These are phyloP conservation scores for Digitaria exilis DNA, from an alignment of 202 grass and related monocot genomes.

Conservation along the genomic window DNA sequence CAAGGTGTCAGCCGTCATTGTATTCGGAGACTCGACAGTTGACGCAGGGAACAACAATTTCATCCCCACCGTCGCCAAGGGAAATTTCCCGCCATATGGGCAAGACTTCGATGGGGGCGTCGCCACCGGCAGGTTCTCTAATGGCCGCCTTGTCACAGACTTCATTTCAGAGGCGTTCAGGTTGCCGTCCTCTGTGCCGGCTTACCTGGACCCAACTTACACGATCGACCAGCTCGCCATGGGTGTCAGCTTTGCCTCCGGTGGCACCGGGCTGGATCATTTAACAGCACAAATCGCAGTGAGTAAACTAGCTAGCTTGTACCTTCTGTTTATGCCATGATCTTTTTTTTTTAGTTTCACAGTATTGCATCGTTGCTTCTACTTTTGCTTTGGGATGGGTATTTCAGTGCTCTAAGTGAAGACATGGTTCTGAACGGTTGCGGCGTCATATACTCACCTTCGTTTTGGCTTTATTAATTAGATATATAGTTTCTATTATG, in stretches of 20 bases:
- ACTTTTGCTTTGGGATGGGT: too few relatives aligned
- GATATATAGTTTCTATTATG: too few relatives aligned
- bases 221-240: constrained; percentile 55
- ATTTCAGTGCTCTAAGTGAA: too few relatives aligned
- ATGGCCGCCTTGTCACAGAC: constrained; percentile 64
- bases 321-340: neutral
- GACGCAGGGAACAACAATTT: constrained; percentile 78
- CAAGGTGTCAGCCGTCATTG: constrained; percentile 64
- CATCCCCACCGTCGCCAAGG: constrained; percentile 51
- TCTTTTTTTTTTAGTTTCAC: too few relatives aligned
- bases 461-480: too few relatives aligned
- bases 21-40: constrained; percentile 85
- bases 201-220: constrained; percentile 69
- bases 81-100: constrained; percentile 71
- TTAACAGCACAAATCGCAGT: constrained; percentile 47
- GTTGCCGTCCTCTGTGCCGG: constrained; percentile 54
- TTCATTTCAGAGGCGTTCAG: constrained; percentile 65
- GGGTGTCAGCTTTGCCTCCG: constrained; percentile 76
- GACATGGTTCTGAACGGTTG: too few relatives aligned
- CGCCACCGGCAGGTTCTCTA: constrained; percentile 75
- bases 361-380: too few relatives aligned
- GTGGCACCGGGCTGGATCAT: constrained; percentile 61
- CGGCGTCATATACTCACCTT: too few relatives aligned
- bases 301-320: constrained; percentile 16
- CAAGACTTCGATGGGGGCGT: constrained; percentile 51